Evolutionary conservation across 2,329 filamentous ascomycete genomes (phyloP), one percentile per base, ranked within the genome.

Genomic region (Fusarium buharicum): DNA sequence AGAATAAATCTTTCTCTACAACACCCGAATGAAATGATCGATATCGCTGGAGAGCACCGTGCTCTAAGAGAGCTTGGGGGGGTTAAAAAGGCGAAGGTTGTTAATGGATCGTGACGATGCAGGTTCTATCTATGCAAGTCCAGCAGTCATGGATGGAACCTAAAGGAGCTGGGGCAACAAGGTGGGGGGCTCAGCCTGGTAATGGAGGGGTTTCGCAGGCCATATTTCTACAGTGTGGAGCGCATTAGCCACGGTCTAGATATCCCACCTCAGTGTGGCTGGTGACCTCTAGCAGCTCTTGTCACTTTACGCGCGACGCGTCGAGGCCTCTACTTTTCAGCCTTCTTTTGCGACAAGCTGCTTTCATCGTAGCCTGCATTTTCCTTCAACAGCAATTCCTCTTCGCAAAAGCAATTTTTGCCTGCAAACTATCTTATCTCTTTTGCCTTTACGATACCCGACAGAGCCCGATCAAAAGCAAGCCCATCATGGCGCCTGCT

Each of bases 271-370:
- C 31, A 3, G n/a, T 50, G 64, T 67, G 64, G 64, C 64, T 53
- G 22, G 41, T 57, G 31, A n/a, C 22, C 14, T 38, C 45, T 31
- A 38, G 36, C n/a, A n/a, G 31, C 41, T 49, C 22, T 28, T 30
- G 43, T 71, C 73, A 72, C 74, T 77, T 76, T 70, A 77, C 75
- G 74, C 75, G 75, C 70, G 68, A 76, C 75, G 75, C 75, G 75
- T 72, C 67, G 67, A 55, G 13, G 54, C 48, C 56, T 43, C 50
- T 56, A 46, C 57, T 71, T 72, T 70, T 72, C 70, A 72, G 68
- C 69, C 71, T 73, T 71, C 63, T 55, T 59, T n/a, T 56, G 49
- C 49, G 59, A 55, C 56, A 48, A 56, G 51, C 34, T 47, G 37
- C 52, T 57, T 33, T 56, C 33, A 51, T 44, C 55, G 55, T 55